Evolutionary conservation across 2,329 filamentous ascomycete genomes (phyloP).

Genomic region (Fusarium camptoceras): DNA sequence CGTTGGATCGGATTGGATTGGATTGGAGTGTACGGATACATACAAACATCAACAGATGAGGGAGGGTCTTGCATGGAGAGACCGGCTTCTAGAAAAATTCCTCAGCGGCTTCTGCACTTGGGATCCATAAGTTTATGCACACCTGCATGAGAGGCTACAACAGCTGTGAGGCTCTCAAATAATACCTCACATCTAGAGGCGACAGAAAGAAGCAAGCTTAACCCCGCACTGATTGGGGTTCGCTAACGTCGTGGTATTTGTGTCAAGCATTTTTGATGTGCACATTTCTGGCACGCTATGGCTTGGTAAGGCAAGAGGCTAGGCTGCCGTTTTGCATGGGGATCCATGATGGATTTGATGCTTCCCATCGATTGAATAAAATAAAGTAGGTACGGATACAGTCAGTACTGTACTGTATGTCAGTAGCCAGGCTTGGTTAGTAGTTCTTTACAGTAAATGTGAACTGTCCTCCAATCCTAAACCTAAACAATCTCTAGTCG

Average conservation of each 20-base stretch:
- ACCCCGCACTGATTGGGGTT: neutral
- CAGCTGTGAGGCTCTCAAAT: constrained; percentile 28
- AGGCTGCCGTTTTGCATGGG: constrained; percentile 32
- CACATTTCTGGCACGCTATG: constrained; percentile 22
- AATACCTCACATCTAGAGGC: constrained; percentile 10
- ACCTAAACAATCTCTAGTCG: neutral
- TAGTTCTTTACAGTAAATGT: neutral
- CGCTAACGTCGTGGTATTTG: constrained; percentile 12
- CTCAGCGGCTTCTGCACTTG: constrained; percentile 29
- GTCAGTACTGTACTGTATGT: neutral
- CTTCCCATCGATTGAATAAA: constrained; percentile 10
- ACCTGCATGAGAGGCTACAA: constrained; percentile 30
- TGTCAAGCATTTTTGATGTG: constrained; percentile 23
- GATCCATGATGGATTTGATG: constrained; percentile 3
- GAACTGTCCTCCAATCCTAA: constrained; percentile 15
- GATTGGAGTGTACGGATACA: constrained; percentile 2
- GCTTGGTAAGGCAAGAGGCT: constrained; percentile 10
- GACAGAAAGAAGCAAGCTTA: constrained; percentile 27
- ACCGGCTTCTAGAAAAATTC: constrained; percentile 47
- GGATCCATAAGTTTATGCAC: constrained; percentile 27
- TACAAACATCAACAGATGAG: neutral
- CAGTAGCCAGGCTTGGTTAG: neutral
- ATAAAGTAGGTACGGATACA: neutral
- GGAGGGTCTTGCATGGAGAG: constrained; percentile 29
- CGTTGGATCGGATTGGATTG: constrained; percentile 20